A percentile compares a stretch with the other conserved stretches of the same genome.
Conservation (phyloP, 2,329 filamentous ascomycete species). For the Grosmannia huntii region DNA sequence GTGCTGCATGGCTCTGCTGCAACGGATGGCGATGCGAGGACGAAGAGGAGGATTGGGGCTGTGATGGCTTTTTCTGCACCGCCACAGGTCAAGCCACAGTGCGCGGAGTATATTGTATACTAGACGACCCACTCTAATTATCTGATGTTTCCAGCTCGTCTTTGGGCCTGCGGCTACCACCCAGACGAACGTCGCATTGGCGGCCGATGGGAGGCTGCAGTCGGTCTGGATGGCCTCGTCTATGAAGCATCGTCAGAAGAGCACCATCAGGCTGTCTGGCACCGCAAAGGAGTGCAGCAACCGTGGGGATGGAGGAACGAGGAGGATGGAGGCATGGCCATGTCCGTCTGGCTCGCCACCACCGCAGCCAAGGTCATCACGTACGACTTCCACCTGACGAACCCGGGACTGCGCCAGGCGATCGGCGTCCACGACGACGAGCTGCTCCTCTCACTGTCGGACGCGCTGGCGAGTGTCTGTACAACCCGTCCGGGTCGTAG, state of each 20-base stretch:
- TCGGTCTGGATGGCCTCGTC: neutral
- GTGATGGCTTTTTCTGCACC: neutral
- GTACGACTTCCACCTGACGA: conserved; percentile 57
- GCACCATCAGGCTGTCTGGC: neutral
- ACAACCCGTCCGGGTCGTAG: conserved; percentile 47
- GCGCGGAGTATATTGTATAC: too few species aligned
- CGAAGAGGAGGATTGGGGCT: neutral
- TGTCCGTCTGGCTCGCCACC: conserved; percentile 2
- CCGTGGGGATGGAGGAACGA: too few species aligned
- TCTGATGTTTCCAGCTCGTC: neutral
- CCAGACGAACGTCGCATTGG: too few species aligned
- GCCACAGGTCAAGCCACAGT: neutral
- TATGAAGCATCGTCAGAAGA: neutral
- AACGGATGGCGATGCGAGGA: neutral
- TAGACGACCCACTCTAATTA: neutral
- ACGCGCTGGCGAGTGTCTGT: conserved; percentile 33
- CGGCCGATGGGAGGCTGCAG: too few species aligned
- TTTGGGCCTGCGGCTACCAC: too few species aligned
- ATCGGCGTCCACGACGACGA: conserved; percentile 70
- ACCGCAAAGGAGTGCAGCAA: neutral
- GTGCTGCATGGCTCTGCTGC: neutral
- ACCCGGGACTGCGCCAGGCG: conserved; percentile 54
- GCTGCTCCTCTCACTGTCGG: conserved; percentile 50
- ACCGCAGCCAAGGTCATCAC: conserved; percentile 30
- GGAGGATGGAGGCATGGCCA: too few species aligned